Base-by-base conservation (phyloP, 2,329 filamentous ascomycete species). In the Emergomyces pasteurianus region DNA sequence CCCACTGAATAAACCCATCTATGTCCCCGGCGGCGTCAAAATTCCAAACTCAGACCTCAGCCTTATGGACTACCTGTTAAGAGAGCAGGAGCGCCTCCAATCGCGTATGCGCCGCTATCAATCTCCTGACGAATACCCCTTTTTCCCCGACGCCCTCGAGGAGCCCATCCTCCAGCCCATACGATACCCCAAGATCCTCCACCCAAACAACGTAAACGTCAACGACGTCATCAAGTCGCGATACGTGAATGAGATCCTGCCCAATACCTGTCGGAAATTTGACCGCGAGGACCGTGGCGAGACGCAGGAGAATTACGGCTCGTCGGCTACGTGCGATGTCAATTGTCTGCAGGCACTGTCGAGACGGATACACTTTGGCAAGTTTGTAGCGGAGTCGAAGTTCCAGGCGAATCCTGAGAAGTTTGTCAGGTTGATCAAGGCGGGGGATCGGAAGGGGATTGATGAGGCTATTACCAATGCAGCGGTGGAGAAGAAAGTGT, bases 351-450 rank as follows among this genome's bases (percentile, higher is more conserved):
- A 99, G 78, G 89, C 94, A 3, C 78, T 99, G 54, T 95, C 90
- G 46, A 83, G 92, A 49, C 82, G 94, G 60, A 94, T 99, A 67
- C 94, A 99, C 76, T 99, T 96, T 77, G 94, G 94, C 67, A 99
- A 97, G 78, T 97, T 97, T 70, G 94, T 99, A 9, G 94, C 94
- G 50, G 94, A 99, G 80, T 86, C 87, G 62, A 99, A 99, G 78
- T 99, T 96, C 76, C 83, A 83, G 68, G 86, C 88, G 54, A 89
- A 97, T 67, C 82, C 85, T 36, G 89, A 92, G 68, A 83, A 79
- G 64, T 99, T 92, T 73, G 92, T 89, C 6, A 80, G 80, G 64
- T 75, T 97, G 75, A 97, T 99, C 77, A 85, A 86, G 73, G 87
- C 85, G 1, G 85, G 81, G 63, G 92, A 99, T 74, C 81, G 88